Evolutionary conservation across 1,284 basidiomycete genomes (phyloP).

Genomic region (Rhodotorula sp.): DNA sequence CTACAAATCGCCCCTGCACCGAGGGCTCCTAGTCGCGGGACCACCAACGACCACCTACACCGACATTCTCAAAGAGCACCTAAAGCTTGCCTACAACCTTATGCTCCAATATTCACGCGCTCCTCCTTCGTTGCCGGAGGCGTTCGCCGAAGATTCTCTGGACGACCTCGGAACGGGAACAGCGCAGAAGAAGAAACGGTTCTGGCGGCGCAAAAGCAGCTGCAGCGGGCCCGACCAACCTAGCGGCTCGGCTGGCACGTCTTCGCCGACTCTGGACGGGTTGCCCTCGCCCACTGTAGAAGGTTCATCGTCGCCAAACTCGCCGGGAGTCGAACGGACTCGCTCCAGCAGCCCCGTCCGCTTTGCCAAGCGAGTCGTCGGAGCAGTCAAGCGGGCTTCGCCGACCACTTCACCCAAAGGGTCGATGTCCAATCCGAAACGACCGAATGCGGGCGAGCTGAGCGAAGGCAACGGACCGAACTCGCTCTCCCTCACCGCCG

Average conservation of each 20-base stretch:
- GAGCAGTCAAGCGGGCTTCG: constrained; percentile 22
- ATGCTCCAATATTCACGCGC: constrained; percentile 35
- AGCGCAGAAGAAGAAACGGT: constrained; percentile 23
- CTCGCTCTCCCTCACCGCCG: constrained; percentile 17
- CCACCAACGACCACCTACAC: constrained; percentile 11
- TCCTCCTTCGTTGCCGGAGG: not conserved
- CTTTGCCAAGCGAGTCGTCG: constrained; percentile 22
- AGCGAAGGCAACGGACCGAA: constrained; percentile 9
- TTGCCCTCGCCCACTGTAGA: not conserved
- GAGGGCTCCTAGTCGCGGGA: constrained; percentile 10
- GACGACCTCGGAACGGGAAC: not conserved
- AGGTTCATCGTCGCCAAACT: not conserved
- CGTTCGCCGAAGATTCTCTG: not conserved
- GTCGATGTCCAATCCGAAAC: not conserved
- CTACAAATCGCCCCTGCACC: constrained; percentile 6
- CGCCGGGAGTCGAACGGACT: not conserved
- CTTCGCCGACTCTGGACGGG: not conserved
- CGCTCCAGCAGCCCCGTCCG: constrained; percentile 19
- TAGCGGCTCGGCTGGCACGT: too few species aligned
- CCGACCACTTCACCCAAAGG: not conserved
- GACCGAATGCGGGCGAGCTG: not conserved
- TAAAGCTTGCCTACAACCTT: constrained; percentile 40
- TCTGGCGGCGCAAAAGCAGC: constrained; percentile 20
- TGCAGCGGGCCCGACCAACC: not conserved
- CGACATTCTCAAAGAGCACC: constrained; percentile 37